Base-by-base conservation (phyloP, 1,139 yeast species). In the Pichia sp. region DNA sequence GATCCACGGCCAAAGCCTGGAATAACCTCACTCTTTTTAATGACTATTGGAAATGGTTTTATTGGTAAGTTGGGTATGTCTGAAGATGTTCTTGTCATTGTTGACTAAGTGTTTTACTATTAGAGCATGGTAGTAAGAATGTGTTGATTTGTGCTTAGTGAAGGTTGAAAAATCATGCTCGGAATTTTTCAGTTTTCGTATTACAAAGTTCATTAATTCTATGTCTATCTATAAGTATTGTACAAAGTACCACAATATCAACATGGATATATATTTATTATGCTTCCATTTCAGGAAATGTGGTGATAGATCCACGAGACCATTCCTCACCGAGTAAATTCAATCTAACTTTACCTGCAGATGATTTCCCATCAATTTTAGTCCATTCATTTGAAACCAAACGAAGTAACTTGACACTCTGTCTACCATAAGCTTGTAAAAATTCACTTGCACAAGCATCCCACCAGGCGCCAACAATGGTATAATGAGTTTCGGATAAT, bases 1-100 rank as follows among this genome's bases (percentile, higher is more conserved):
- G 96, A 87, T 0, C 99, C 99, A 51, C 99, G 76, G 5, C 98
- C 99, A 67, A 87, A 92, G 0, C 99, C 98, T 39, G 92, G 77
- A 23, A 86, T 77, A 36, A 94, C 80, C 34, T 71, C 69, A 8
- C 88, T 69, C 46, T 67, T 66, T 11, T 59, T 65, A 12, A 79
- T 74, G 2, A 67, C 61, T 2, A 88, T 69, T 0, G 98, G 97
- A 59, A 64, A 90, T 9, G 95, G 96, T 0, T 64, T 41, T 36
- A 53, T 55, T 1, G 87, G 85, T 0, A 57, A 43, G 0, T 68
- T 73, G 6, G 90, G 85, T 26, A 63, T 63, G 2, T 44, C 41
- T 7, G 54, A 43, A 16, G 42, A 48, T 23, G 64, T 64, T 23
- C 66, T 49, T 3, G 51, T 40, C 62, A 59, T 58, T 26, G 3